A percentile compares a stretch with the other conserved stretches of the same genome.
phyloP scores from a whole-genome alignment of 2,329 filamentous ascomycete genomes.

The Phoma sp. region DNA sequence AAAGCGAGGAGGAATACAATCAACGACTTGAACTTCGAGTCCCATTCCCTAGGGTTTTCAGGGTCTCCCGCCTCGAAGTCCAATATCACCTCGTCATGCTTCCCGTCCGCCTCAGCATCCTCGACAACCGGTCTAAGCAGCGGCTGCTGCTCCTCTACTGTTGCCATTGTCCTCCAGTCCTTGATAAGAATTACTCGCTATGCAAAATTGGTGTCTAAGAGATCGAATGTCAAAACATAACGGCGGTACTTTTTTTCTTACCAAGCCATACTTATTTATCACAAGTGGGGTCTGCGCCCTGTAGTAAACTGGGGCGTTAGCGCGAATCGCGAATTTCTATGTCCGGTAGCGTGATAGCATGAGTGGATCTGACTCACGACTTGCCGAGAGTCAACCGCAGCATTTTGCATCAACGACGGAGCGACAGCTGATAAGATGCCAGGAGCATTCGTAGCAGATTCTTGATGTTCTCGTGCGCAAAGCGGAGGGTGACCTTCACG shows the following conservation, averaged over 20 bases:
- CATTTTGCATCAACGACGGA: neutral
- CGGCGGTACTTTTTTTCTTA: slow-evolving; percentile 13
- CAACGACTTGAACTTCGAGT: slow-evolving; percentile 37
- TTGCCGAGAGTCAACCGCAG: neutral
- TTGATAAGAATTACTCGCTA: neutral
- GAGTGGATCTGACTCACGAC: slow-evolving; percentile 16
- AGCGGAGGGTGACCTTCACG: neutral
- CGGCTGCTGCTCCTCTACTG: slow-evolving; percentile 39
- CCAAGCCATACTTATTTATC: slow-evolving; percentile 15
- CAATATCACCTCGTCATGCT: slow-evolving; percentile 29
- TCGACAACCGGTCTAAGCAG: slow-evolving; percentile 33
- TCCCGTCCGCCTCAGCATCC: slow-evolving; percentile 22
- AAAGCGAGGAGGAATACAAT: slow-evolving; percentile 43
- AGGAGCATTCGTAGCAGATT: neutral
- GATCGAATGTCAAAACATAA: slow-evolving; percentile 1
- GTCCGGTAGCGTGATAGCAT: slow-evolving; percentile 13
- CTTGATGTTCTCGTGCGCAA: neutral
- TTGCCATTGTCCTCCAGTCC: slow-evolving; percentile 21
- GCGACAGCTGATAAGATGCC: neutral
- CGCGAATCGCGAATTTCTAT: slow-evolving; percentile 12
- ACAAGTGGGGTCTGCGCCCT: slow-evolving; percentile 17
- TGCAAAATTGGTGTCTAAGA: slow-evolving; percentile 1
- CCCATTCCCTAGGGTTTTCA: slow-evolving; percentile 44
- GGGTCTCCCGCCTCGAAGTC: slow-evolving; percentile 40
- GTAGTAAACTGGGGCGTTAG: slow-evolving; percentile 9